Base-by-base conservation (phyloP, 768 basidiomycete species). In the Suillus spraguei region DNA sequence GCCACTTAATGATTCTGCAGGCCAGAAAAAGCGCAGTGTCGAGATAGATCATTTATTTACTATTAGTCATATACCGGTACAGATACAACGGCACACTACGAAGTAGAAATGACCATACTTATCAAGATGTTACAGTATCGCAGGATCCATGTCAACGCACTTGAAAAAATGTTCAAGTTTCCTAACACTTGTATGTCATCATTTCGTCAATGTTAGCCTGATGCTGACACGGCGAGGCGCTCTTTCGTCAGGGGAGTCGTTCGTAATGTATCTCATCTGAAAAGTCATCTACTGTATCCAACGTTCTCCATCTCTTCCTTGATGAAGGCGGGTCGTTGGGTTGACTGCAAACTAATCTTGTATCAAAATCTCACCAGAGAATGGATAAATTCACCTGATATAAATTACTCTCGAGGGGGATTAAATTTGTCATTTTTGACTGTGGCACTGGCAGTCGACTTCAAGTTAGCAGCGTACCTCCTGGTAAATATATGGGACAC, bases 361-460 rank as follows among this genome's bases (percentile, higher is more conserved):
- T 32, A 33, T 33, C 10, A 20, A 33, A 32, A 13, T 2, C 20
- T 20, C 52, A 13, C 28, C 17, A 17, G 9, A 32, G 28, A 32
- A 32, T 52, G 28, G 28, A 32, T 52, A 32, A 50, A 50, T 50
- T 17, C 8, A 50, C 24, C 24, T 28, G 3, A 50, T 8, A 50
- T 50, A 28, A 2, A 17, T 17, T 17, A 32, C 4, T 0, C 32
- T 50, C 16, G 28, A 52, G 32, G 9, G 28, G 28, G 9, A 52
- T 17, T 28, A 52, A 20, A 17, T 52, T 52, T 28, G 16, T 17
- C 28, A 10, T 52, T 5, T 52, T 32, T 32, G 52, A 33, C 32
- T 53, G 28, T 53, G 52, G 52, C 52, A 53, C 17, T 53, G 52
- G 20, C 52, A 53, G 32, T 20, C 32, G 5, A 52, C 50, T 52